Base-by-base conservation (phyloP, 768 basidiomycete species). In the Agrocybe praecox region DNA sequence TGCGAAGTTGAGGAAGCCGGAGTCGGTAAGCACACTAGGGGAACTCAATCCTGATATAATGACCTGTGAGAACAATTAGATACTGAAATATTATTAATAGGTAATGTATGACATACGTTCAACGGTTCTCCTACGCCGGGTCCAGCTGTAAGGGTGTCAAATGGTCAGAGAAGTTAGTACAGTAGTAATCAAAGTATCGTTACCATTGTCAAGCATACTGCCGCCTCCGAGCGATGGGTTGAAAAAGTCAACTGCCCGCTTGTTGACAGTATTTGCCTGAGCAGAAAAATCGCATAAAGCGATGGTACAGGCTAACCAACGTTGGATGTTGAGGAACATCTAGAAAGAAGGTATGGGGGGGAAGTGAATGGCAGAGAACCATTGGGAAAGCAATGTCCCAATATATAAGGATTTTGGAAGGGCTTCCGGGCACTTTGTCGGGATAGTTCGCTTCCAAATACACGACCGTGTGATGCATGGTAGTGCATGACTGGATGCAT, bases 21-120 rank as follows among this genome's bases (percentile, higher is more conserved):
- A 60, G 52, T 84, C 76, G 0, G 81, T 85, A 50, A 88, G 77
- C 15, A 89, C 83, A 0, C 19, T 72, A 0, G 82, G 71, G 8
- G 85, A 86, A 63, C 87, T 89, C 42, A 78, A 62, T 0, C 81
- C 86, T 2, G 88, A 90, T 53, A 90, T 80, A 59, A 90, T 88
- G 46, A 89, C 75, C 78, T 80, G 29, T 7, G 34, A 15, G 17
- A 51, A 47, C 15, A 53, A 9, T 43, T 14, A 58, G 40, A 46
- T 10, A 81, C 77, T 68, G n/a, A 19, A 82, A 58, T 57, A 86
- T 77, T 58, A 80, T 78, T 62, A 92, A 92, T 34, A 93, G 73
- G 23, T 21, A 6, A 33, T 23, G 14, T 7, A 36, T 17, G 22
- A 29, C 59, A 21, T 43, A 65, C 64, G 52, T 65, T 65, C 47